phyloP scores from a whole-genome alignment of 192 early-diverging fungal genomes.

The Podila minutissima region DNA sequence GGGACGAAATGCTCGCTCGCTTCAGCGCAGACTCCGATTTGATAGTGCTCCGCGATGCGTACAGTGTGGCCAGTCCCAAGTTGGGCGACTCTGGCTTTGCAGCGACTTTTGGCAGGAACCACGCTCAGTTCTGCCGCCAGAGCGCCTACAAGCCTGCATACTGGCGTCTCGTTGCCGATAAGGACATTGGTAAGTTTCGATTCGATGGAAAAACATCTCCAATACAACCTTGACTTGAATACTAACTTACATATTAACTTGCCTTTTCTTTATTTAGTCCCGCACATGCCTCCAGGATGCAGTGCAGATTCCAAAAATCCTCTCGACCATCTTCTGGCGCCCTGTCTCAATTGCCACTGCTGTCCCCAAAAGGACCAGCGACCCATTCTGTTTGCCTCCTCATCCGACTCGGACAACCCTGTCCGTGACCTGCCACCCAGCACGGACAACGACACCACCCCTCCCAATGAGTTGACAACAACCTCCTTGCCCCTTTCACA shows the following conservation, averaged over 20 bases:
- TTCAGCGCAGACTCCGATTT: conserved; percentile 30
- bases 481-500: background rate
- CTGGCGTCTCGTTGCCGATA: conserved; percentile 62
- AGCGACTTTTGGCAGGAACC: conserved; percentile 42
- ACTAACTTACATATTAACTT: background rate
- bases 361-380: background rate
- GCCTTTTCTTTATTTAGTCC: conserved; percentile 30
- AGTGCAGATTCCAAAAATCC: conserved; percentile 17
- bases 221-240: background rate
- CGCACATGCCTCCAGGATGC: conserved; percentile 16
- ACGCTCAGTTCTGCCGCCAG: conserved; percentile 7
- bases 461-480: background rate
- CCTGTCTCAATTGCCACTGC: background rate
- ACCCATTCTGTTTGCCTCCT: background rate
- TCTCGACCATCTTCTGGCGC: background rate
- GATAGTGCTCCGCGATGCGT: conserved; percentile 52
- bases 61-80: conserved; percentile 55
- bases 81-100: conserved; percentile 64
- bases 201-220: background rate
- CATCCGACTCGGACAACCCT: background rate
- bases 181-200: conserved; percentile 43
- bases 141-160: conserved; percentile 40
- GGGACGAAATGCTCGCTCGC: conserved; percentile 31
- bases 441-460: too few species aligned
- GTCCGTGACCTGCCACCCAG: too few species aligned